These are phyloP conservation scores for Penicillium sp. DNA, from an alignment of 2,329 filamentous ascomycete genomes.

Conservation along the genomic window DNA sequence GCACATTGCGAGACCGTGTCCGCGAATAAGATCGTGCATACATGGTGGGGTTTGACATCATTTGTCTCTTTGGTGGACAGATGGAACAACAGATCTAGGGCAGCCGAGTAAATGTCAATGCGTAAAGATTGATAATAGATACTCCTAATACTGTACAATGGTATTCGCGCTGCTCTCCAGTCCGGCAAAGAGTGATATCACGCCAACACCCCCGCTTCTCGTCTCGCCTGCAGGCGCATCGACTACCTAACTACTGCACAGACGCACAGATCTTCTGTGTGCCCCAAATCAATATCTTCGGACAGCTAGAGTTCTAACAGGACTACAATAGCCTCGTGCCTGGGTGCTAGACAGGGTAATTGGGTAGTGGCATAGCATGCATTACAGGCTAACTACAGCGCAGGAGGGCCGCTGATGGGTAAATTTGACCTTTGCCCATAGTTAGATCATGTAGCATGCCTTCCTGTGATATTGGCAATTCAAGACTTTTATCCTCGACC, in stretches of 20 bases:
- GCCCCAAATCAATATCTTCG: conserved; percentile 14
- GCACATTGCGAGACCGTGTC: neutral
- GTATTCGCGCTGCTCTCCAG: neutral
- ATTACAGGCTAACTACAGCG: neutral
- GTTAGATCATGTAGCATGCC: neutral
- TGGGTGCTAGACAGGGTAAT: neutral
- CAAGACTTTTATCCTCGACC: neutral
- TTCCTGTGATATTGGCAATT: neutral
- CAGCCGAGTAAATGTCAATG: conserved; percentile 4
- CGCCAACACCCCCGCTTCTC: conserved; percentile 3
- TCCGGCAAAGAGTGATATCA: neutral
- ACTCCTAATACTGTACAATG: neutral
- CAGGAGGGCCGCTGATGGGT: neutral
- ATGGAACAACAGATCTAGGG: neutral
- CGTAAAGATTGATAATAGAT: conserved; percentile 16
- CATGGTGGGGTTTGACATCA: conserved; percentile 7
- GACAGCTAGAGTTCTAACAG: conserved; percentile 16
- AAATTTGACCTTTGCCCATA: neutral
- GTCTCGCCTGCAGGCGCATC: conserved; percentile 1
- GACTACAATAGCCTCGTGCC: conserved; percentile 5
- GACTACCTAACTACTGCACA: neutral
- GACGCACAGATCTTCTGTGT: conserved; percentile 6
- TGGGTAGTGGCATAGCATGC: neutral
- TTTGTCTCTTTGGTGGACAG: neutral
- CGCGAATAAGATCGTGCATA: neutral